Evolutionary conservation across 345 rosid species (phyloP).

Genomic region (Sonneratia alba): DNA sequence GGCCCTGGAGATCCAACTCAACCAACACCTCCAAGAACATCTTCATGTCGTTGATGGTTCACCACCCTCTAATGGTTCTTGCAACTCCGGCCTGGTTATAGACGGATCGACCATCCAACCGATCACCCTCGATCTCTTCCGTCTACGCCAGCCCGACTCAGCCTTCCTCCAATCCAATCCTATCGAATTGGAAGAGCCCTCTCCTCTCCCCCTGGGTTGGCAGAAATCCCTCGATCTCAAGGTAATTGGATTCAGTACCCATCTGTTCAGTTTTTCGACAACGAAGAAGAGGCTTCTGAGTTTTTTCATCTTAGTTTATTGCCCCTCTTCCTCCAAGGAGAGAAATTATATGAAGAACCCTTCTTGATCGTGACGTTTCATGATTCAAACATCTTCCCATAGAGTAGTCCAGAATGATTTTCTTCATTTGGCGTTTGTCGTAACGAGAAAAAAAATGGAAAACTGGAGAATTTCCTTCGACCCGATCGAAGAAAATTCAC

Average conservation of each 20-base stretch:
- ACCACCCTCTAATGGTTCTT: background rate
- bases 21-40: conserved; percentile 7
- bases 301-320: too few relatives aligned
- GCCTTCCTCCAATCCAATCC: background rate
- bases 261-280: background rate
- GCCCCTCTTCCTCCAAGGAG: too few relatives aligned
- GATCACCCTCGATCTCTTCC: conserved; percentile 8
- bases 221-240: conserved; percentile 15
- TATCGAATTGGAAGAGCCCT: conserved; percentile 13
- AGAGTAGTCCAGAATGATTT: too few relatives aligned
- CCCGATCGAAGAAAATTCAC: too few relatives aligned
- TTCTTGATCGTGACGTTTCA: too few relatives aligned
- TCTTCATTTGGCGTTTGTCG: too few relatives aligned
- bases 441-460: background rate
- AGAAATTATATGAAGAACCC: too few relatives aligned
- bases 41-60: conserved; percentile 4
- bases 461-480: background rate
- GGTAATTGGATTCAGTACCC: background rate
- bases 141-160: too few relatives aligned
- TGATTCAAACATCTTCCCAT: too few relatives aligned
- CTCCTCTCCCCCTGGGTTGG: conserved; percentile 16
- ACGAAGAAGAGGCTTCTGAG: background rate
- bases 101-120: background rate
- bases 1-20: conserved; percentile 26
- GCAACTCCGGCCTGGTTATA: conserved; percentile 13